Percentiles rank a stretch among this genome's conserved stretches.
These are phyloP conservation scores for Fistulinella prunicolor DNA, from an alignment of 768 basidiomycete species.

Conservation along the genomic window DNA sequence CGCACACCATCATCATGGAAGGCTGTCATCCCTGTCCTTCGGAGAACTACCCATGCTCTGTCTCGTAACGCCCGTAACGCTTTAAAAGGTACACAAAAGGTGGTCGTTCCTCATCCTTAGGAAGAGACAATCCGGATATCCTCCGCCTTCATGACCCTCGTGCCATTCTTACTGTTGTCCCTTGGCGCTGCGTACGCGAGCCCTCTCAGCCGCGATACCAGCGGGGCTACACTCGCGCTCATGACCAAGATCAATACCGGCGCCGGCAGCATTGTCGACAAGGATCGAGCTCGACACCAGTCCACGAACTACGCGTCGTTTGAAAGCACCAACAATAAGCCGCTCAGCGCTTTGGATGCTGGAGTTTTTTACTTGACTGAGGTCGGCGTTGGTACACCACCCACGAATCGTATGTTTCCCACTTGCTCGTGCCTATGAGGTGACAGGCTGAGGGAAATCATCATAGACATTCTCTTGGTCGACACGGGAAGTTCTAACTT, in stretches of 20 bases:
- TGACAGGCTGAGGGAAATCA: background rate
- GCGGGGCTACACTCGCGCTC: constrained; percentile 10
- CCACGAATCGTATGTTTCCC: constrained; percentile 23
- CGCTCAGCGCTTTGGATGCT: constrained; percentile 19
- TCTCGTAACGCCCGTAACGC: too few species aligned
- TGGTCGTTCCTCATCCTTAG: background rate
- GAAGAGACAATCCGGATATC: background rate
- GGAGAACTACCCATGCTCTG: too few species aligned
- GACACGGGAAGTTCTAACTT: constrained; percentile 35
- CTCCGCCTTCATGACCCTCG: background rate
- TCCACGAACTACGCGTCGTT: background rate
- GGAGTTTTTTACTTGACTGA: constrained; percentile 29
- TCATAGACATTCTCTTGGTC: constrained; percentile 26
- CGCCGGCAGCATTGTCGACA: background rate
- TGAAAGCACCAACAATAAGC: background rate
- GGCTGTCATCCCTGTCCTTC: too few species aligned
- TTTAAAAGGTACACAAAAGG: too few species aligned
- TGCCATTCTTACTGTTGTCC: constrained; percentile 12
- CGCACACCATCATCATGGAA: too few species aligned
- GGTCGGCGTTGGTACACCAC: constrained; percentile 27
- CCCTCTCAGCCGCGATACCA: constrained; percentile 1
- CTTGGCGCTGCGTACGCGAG: constrained; percentile 4
- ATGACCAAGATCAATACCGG: background rate
- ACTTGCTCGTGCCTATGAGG: background rate
- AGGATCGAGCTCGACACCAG: background rate